phyloP scores from a whole-genome alignment of 192 early-diverging fungal species.

The Backusella westeae region DNA sequence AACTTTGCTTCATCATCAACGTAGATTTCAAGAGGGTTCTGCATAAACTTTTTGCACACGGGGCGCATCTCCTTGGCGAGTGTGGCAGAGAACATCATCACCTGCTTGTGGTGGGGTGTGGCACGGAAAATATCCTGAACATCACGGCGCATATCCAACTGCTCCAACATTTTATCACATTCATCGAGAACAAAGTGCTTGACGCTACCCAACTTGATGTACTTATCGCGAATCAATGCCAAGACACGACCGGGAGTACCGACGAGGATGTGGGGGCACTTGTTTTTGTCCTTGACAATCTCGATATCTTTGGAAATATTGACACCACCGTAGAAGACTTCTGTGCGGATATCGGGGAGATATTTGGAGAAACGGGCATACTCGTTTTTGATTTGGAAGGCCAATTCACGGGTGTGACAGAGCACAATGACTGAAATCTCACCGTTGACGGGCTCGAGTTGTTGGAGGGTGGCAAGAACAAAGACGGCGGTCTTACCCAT shows the following conservation, averaged over 20 bases:
- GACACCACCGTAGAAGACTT: constrained; percentile 92
- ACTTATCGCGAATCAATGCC: constrained; percentile 82
- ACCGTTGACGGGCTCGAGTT: constrained; percentile 80
- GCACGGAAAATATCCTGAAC: constrained; percentile 95
- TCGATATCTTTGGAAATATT: constrained; percentile 78
- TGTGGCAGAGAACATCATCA: constrained; percentile 98
- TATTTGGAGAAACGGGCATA: constrained; percentile 96
- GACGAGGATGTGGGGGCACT: constrained; percentile 95
- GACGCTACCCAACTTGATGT: constrained; percentile 76
- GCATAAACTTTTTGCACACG: constrained; percentile 98
- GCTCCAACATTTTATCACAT: constrained; percentile 97
- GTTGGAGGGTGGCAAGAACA: constrained; percentile 92
- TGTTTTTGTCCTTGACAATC: constrained; percentile 74
- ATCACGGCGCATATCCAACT: constrained; percentile 94
- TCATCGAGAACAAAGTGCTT: constrained; percentile 99
- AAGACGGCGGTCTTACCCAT: constrained; percentile 99
- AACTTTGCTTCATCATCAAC: constrained; percentile 98
- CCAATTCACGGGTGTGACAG: constrained; percentile 97
- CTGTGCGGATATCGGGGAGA: constrained; percentile 88
- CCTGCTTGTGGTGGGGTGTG: constrained; percentile 96
- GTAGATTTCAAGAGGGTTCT: constrained; percentile 94
- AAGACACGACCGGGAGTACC: constrained; percentile 95
- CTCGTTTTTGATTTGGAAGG: constrained; percentile 98
- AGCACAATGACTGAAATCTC: constrained; percentile 88
- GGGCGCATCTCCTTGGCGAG: constrained; percentile 89